A percentile compares a stretch with the other conserved stretches of the same genome.
Evolutionary conservation across 2,329 filamentous ascomycete genomes (phyloP).

Genomic region (Colletotrichum destructivum): DNA sequence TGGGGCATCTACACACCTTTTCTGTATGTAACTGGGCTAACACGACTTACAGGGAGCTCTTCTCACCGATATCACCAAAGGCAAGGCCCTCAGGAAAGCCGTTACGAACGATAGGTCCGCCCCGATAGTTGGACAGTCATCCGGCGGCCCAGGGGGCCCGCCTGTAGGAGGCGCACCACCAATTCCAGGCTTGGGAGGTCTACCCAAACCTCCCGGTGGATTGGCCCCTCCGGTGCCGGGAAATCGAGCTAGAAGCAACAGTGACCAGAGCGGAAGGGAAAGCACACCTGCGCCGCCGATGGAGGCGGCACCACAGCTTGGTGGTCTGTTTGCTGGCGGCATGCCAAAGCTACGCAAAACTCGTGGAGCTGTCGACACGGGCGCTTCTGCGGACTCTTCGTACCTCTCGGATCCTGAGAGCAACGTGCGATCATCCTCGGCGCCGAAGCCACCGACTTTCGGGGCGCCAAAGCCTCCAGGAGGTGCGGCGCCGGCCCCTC

Average conservation of each 20-base stretch:
- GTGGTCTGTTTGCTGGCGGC: slow-evolving; percentile 89
- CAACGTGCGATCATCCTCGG: slow-evolving; percentile 58
- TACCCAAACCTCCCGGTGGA: slow-evolving; percentile 69
- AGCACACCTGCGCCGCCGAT: slow-evolving; percentile 56
- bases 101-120: slow-evolving; percentile 94
- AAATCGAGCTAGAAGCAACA: slow-evolving; percentile 86
- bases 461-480: slow-evolving; percentile 74
- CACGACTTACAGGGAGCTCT: slow-evolving; percentile 78
- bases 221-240: slow-evolving; percentile 81
- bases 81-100: slow-evolving; percentile 83
- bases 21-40: slow-evolving; percentile 31
- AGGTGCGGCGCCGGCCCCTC: slow-evolving; percentile 71
- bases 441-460: slow-evolving; percentile 67
- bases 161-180: slow-evolving; percentile 84
- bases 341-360: slow-evolving; percentile 96
- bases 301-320: slow-evolving; percentile 83
- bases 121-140: slow-evolving; percentile 74
- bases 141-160: slow-evolving; percentile 69
- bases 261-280: slow-evolving; percentile 75
- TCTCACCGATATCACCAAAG: slow-evolving; percentile 89
- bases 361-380: slow-evolving; percentile 84
- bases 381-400: slow-evolving; percentile 70
- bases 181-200: slow-evolving; percentile 72
- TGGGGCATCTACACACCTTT: neutral
- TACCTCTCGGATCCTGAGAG: slow-evolving; percentile 88